Base-by-base conservation (phyloP, 1,284 basidiomycete genomes). In the Ceratorhiza oryzae-sativae region DNA sequence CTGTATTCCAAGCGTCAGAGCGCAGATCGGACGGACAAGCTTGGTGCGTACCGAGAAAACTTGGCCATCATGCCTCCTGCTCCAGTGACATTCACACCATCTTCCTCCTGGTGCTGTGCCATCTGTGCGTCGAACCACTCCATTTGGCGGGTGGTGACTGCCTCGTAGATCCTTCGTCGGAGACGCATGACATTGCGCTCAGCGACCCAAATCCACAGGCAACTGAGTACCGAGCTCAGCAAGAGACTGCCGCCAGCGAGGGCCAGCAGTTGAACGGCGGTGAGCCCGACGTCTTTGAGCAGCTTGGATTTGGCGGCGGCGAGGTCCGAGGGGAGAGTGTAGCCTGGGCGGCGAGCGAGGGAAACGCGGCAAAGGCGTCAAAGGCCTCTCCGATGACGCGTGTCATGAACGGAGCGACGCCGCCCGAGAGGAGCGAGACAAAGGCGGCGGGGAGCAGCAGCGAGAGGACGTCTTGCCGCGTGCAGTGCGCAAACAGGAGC, bases 51-150 rank as follows among this genome's bases (percentile, higher is more conserved):
- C 95, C 89, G 89, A 30, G 92, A 88, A 79, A 98, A 98, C 79
- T 95, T 94, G 65, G 93, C 89, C 95, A 98, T 97, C 53, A 98
- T 83, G 20, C 96, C 96, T 72, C 92, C 96, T 59, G 95, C 93
- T 73, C 94, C 94, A 68, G 91, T 81, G 41, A 86, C 84, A 51
- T 86, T 85, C 46, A 85, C 83, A 36, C 53, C 53, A 4, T 56
- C 53, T 20, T 77, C 76, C 20, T 78, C 76, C 48, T 80, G 77
- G 1, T 75, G 75, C 27, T 85, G 83, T 27, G 84, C 92, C 86
- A 92, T 90, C 74, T 92, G 91, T 56, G 86, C 81, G 80, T 97
- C 93, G 79, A 94, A 96, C 94, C 94, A 96, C 48, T 86, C 84
- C 86, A 97, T 90, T 20, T 90, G 88, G 78, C 92, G 92, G 46